phyloP scores from a whole-genome alignment of 495 filamentous ascomycete genomes.

The Parachaetomium inaequale region DNA sequence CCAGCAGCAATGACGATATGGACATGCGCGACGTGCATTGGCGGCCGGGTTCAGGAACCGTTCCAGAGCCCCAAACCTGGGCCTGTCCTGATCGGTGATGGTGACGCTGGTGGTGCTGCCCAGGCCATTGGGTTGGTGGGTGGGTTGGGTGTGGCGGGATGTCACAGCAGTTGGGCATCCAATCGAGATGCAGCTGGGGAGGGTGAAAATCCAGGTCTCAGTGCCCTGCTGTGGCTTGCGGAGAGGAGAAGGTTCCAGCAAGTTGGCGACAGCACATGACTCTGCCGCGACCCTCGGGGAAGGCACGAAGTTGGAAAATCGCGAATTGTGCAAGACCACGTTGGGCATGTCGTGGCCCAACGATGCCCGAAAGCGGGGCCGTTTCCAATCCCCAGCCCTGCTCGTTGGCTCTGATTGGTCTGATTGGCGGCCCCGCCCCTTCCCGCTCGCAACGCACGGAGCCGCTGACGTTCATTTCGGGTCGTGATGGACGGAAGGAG shows the following conservation, averaged over 20 bases:
- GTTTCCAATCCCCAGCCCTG: not conserved
- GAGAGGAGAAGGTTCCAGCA: not conserved
- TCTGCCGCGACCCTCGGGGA: not conserved
- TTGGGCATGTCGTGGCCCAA: slow-evolving; percentile 29
- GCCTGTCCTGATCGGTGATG: not conserved
- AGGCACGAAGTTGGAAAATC: slow-evolving; percentile 8
- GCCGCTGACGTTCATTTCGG: slow-evolving; percentile 30
- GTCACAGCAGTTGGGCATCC: not conserved
- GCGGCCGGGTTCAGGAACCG: not conserved
- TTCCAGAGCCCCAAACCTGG: not conserved
- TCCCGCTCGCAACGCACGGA: slow-evolving; percentile 13
- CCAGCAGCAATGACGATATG: not conserved
- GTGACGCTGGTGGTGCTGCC: not conserved
- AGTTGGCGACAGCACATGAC: not conserved
- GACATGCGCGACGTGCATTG: slow-evolving; percentile 7
- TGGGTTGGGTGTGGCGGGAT: not conserved
- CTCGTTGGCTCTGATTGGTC: slow-evolving; percentile 28
- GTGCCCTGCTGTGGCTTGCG: not conserved
- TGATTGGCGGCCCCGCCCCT: slow-evolving; percentile 18
- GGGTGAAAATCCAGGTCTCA: not conserved
- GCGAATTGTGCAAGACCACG: slow-evolving; percentile 30
- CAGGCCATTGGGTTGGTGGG: not conserved
- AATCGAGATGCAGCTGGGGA: not conserved
- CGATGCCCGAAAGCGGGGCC: slow-evolving; percentile 28
- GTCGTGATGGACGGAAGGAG: slow-evolving; percentile 21